Evolutionary conservation across 2,329 filamentous ascomycete genomes (phyloP), one percentile per base, ranked within the genome.

Genomic region (Hypomyces perniciosus): DNA sequence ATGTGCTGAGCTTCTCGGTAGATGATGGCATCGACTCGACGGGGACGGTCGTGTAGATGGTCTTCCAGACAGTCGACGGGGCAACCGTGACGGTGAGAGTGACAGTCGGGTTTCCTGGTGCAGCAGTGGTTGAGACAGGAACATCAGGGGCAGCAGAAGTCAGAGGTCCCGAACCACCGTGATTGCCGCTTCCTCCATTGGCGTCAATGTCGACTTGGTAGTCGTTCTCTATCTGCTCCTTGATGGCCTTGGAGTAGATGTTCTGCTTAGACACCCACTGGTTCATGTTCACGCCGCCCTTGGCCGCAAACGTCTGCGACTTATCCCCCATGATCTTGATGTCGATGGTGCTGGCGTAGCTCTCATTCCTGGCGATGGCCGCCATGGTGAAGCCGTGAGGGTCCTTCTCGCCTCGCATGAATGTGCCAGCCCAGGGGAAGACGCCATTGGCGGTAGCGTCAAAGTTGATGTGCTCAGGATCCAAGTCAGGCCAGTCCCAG

Each of bases 401-500:
- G 13, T 69, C 62, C 56, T 64, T 61, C 37, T 69, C 58, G 43
- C 68, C 67, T 29, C 68, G 64, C 66, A 70, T 67, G 29, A 71
- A 71, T 12, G 67, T 69, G 13, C 68, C 68, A 3, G 67, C 68
- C 68, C 68, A 71, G 9, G 71, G 68, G 51, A 68, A 76, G 50
- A 68, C 65, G 29, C 74, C 71, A 55, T 69, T 57, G 54, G 63
- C 63, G 43, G 69, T 72, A 20, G 61, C 63, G 12, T 68, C 64
- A 34, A 68, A 59, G 56, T 78, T 68, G 53, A 66, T 69, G 57
- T 62, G 68, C 55, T 65, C 67, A 37, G 62, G 60, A 60, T 72
- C 68, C 63, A 82, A 73, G 10, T 81, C 84, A 3, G 86, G 85
- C 89, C 90, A 99, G 68, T 95, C 86, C 93, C 93, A 97, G 42